Base-by-base conservation (phyloP, 352 stramenopile species). In the Globisporangium spiculum region DNA sequence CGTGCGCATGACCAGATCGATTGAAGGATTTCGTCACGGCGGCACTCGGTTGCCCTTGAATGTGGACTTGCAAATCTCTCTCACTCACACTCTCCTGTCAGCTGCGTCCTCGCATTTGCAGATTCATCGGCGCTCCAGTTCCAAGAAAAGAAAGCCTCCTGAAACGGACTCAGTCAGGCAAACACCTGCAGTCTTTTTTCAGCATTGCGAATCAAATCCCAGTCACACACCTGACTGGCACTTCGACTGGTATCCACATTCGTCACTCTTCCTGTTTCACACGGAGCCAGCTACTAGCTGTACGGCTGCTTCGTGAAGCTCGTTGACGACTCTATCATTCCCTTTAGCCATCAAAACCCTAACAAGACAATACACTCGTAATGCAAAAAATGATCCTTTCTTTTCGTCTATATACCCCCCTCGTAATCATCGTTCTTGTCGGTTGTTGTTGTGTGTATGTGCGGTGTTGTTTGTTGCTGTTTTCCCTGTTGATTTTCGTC, bases 391-490 rank as follows among this genome's bases (percentile, higher is more conserved):
- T 9, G 5, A 22, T n/a, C 26, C 53, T n/a, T 59, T 56, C 30
- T 3, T 60, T 30, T 54, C 60, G 68, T 83, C 74, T 83, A 80
- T 83, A 79, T 81, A 82, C 79, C 52, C 32, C 57, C 41, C 65
- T 72, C 64, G 61, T 65, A 27, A 58, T 56, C 24, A 14, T 66
- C 55, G 60, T 66, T 66, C 34, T 63, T 67, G 26, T 32, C 30
- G 67, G 10, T 66, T 66, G 27, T 71, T 53, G 50, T 59, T 52
- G 9, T 34, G 36, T 52, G 26, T 36, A 26, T 62, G 56, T 57
- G 60, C 27, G 58, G 12, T 52, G 20, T 24, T 67, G 59, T 54
- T 60, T 55, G 46, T 67, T 59, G 50, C 12, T 59, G 10, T 59
- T 32, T 41, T 41, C 36, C 36, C 16, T 59, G 38, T 46, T 46